Evolutionary conservation across 306 rosid genomes (phyloP), one percentile per base, ranked within the genome.

Genomic region (Rosa chinensis): DNA sequence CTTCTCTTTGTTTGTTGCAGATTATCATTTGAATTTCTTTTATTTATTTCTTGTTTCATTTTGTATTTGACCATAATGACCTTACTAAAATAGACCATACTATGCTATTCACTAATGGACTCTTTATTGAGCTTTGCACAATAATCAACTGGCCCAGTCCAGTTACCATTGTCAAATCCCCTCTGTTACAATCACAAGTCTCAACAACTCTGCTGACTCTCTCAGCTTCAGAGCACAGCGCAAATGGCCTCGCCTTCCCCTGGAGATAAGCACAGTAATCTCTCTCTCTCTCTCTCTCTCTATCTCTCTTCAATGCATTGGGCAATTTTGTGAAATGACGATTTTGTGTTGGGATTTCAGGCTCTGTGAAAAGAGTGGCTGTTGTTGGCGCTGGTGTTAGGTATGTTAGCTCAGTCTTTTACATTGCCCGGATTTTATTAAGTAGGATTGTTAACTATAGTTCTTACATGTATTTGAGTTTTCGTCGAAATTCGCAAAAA

Each of bases 361-460:
- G 90, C 66, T 78, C 93, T 77, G 89, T 76, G 8, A 90, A 89
- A 80, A 89, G 90, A 74, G 97, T 94, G 6, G 98, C 97, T 81
- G 90, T 94, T 70, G 88, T 94, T 83, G 98, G 98, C 73, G 97
- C 94, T 66, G 98, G 98, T 70, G 97, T 92, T 53, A 88, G 99
- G 99, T 94, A 90, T 61, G 20, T 61, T 17, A 32, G 11, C 8
- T 45, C 18, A 18, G 20, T 48, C 63, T 42, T 32, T 13, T 17
- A n/a, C 35, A 25, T 82, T 55, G 14, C 4, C 25, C 28, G 10
- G 17, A 49, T 49, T 4, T 44, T 1, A 9, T 44, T 4, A 49
- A 49, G n/a, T 59, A 13, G 14, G 25, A 25, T 25, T 25, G 25
- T 25, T 25, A 25, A 25, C 25, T 25, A 25, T 25, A 9, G 21